A percentile compares a stretch with the other conserved stretches of the same genome.
These are phyloP conservation scores for Theileria luwenshuni DNA, from an alignment of 169 alveolate species.

Conservation along the genomic window DNA sequence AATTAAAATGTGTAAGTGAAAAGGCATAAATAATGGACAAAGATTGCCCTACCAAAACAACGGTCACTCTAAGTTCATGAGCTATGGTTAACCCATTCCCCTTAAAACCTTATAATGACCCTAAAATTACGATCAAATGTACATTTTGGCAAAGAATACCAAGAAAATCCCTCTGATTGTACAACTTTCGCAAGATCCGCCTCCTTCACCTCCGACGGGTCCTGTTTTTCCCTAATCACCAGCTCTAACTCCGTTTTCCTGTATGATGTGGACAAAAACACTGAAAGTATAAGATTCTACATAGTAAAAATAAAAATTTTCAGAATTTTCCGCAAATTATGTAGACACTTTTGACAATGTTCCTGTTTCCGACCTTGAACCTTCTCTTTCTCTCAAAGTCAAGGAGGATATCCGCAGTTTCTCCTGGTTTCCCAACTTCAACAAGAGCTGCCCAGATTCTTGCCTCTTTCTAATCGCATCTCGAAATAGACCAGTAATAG, in stretches of 20 bases:
- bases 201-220: conserved; percentile 25
- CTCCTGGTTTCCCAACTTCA: conserved; percentile 62
- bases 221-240: conserved; percentile 15
- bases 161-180: background rate
- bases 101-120: conserved; percentile 7
- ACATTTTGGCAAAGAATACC: conserved; percentile 8
- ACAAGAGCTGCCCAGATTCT: conserved; percentile 38
- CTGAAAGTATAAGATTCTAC: background rate
- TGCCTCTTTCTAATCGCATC: conserved; percentile 49
- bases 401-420: conserved; percentile 52
- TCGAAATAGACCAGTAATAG: conserved; percentile 57
- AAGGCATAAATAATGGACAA: background rate
- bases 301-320: background rate
- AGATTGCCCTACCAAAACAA: conserved; percentile 21
- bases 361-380: background rate
- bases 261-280: conserved; percentile 22
- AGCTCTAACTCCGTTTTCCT: conserved; percentile 16
- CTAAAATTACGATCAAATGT: conserved; percentile 14
- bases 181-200: conserved; percentile 12
- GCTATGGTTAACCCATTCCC: background rate
- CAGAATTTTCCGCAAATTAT: no score
- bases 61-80: background rate
- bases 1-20: conserved; percentile 29
- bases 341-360: conserved; percentile 12
- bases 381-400: background rate